A percentile compares a stretch with the other conserved stretches of the same genome.
Conservation (phyloP, 345 rosid species). For the Aquilaria sinensis region DNA sequence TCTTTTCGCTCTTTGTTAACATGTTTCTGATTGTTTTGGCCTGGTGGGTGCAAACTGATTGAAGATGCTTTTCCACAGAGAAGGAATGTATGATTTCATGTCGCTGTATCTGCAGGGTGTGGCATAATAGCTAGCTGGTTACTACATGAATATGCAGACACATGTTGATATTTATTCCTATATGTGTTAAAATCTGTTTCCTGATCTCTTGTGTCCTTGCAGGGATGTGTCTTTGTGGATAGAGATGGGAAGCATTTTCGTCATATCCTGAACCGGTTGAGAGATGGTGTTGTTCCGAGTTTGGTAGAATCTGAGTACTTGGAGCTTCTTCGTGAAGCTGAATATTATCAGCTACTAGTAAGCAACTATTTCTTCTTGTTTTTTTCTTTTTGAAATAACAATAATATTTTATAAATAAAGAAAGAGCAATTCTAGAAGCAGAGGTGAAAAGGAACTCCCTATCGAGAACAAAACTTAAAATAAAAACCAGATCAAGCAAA, state of each 20-base stretch:
- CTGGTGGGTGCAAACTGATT: too few species aligned
- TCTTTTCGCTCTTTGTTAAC: not conserved
- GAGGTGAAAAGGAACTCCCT: too few species aligned
- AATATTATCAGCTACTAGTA: slow-evolving; percentile 84
- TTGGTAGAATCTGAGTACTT: slow-evolving; percentile 53
- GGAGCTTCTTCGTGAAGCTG: slow-evolving; percentile 79
- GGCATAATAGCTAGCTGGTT: not conserved
- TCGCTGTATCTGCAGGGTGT: too few species aligned
- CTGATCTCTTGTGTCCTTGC: slow-evolving; percentile 14
- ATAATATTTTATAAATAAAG: too few species aligned
- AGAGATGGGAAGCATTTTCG: slow-evolving; percentile 88
- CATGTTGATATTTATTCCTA: not conserved
- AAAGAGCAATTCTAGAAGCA: too few species aligned
- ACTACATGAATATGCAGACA: slow-evolving; percentile 7
- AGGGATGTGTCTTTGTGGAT: slow-evolving; percentile 87
- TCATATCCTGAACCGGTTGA: slow-evolving; percentile 86
- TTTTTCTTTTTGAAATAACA: too few species aligned
- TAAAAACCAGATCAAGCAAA: too few species aligned
- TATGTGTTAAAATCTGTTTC: too few species aligned
- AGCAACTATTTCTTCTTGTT: slow-evolving; percentile 21
- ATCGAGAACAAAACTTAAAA: too few species aligned
- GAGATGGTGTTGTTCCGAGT: slow-evolving; percentile 76
- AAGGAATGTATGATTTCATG: too few species aligned
- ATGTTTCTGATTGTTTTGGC: not conserved
- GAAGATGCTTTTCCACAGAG: too few species aligned